Evolutionary conservation across 108 stramenopile genomes (phyloP).

Genomic region (Tribonema minus): DNA sequence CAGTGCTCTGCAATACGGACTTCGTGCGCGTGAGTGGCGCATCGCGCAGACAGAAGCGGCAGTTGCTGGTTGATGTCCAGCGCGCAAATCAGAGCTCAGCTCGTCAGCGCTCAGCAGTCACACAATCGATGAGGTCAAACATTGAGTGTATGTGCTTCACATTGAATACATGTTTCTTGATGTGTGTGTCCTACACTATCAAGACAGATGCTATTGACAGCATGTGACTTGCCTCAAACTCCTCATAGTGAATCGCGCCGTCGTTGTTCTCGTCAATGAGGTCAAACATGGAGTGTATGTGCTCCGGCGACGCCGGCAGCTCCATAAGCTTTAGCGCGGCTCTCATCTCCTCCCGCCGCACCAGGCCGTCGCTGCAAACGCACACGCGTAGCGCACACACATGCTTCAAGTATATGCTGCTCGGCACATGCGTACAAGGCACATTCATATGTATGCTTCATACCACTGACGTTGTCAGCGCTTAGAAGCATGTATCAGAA

Average conservation of each 20-base stretch:
- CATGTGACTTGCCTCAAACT: background rate
- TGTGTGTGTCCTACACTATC: background rate
- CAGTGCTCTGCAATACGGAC: background rate
- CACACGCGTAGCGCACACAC: too few relatives aligned
- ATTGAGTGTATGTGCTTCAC: background rate
- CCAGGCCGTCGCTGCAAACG: too few relatives aligned
- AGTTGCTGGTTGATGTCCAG: background rate
- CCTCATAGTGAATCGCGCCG: constrained; percentile 13
- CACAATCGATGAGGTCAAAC: background rate
- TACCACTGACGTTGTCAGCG: too few relatives aligned
- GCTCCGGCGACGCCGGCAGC: constrained; percentile 24
- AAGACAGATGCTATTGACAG: background rate
- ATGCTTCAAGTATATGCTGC: too few relatives aligned
- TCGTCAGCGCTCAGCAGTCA: background rate
- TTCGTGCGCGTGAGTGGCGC: background rate
- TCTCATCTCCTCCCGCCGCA: too few relatives aligned
- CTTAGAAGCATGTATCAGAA: too few relatives aligned
- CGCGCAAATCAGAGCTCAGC: background rate
- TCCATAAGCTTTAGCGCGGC: constrained; percentile 19
- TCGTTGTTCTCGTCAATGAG: constrained; percentile 31
- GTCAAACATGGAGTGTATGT: constrained; percentile 25
- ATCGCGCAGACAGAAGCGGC: background rate
- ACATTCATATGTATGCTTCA: too few relatives aligned
- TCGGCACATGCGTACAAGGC: too few relatives aligned
- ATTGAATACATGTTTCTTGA: too few relatives aligned